These are phyloP conservation scores for Pogostemon cablin DNA, from an alignment of 257 asterid genomes.

Conservation along the genomic window DNA sequence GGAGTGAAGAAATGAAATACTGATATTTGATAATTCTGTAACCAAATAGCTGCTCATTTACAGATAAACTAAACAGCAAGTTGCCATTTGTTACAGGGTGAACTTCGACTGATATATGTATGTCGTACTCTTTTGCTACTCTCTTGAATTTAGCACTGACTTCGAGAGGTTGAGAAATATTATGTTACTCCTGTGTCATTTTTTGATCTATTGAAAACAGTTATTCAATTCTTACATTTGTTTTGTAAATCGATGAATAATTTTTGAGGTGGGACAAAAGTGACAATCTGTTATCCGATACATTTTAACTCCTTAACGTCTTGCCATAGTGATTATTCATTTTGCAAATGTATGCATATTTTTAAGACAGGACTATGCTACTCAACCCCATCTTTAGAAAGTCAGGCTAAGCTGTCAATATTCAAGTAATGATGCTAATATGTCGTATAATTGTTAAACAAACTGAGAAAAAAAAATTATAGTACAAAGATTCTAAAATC, in stretches of 20 bases:
- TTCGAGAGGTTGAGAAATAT: not conserved
- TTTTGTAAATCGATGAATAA: not conserved
- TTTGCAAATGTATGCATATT: constrained; percentile 4
- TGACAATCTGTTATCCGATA: not conserved
- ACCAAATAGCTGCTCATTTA: not conserved
- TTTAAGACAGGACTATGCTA: not conserved
- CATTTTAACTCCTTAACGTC: not conserved
- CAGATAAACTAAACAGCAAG: not conserved
- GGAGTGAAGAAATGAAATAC: not conserved
- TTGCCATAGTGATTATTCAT: not conserved
- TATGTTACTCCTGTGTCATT: not conserved
- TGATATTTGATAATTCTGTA: not conserved
- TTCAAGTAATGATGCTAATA: not conserved
- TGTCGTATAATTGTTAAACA: not conserved
- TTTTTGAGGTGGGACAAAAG: not conserved
- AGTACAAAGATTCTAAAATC: not conserved
- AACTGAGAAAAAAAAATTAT: not conserved
- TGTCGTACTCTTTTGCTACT: not conserved
- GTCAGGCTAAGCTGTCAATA: not conserved
- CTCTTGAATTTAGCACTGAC: not conserved
- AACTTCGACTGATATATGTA: not conserved
- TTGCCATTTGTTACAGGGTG: not conserved
- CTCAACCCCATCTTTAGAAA: constrained; percentile 14
- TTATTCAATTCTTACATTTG: not conserved
- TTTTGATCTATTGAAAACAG: not conserved